These are phyloP conservation scores for Trichosporon ovoides DNA, from an alignment of 1,284 basidiomycete genomes.

Conservation along the genomic window DNA sequence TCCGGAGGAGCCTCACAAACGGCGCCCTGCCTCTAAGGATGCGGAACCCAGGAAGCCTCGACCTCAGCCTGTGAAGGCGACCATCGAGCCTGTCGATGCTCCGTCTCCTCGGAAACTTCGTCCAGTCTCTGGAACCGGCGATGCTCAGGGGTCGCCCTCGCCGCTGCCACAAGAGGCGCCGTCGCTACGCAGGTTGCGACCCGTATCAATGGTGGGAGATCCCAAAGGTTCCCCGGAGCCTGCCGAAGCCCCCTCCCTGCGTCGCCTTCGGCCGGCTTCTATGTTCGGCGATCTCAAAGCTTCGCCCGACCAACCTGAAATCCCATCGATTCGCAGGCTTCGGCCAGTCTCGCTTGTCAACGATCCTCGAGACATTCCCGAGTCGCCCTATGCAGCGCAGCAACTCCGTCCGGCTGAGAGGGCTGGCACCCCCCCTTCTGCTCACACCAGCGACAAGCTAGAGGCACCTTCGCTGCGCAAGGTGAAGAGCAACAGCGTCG, in stretches of 20 bases:
- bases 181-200: not conserved
- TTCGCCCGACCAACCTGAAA: not conserved
- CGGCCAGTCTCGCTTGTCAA: not conserved
- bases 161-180: not conserved
- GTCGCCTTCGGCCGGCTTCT: not conserved
- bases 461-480: constrained; percentile 14
- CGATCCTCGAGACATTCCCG: not conserved
- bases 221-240: not conserved
- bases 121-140: not conserved
- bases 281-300: not conserved
- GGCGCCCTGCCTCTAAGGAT: not conserved
- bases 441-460: not conserved
- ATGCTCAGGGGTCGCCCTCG: not conserved
- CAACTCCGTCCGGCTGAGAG: not conserved
- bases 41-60: not conserved
- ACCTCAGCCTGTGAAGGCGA: not conserved
- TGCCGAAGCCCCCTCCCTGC: not conserved
- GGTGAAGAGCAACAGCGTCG: constrained; percentile 10
- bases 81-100: not conserved
- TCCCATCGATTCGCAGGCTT: not conserved
- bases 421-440: not conserved
- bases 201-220: constrained; percentile 6
- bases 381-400: not conserved
- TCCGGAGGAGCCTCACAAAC: not conserved
- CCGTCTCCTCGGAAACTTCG: not conserved